phyloP scores from a whole-genome alignment of 1,139 yeast genomes.

The Taiozyma onychis region DNA sequence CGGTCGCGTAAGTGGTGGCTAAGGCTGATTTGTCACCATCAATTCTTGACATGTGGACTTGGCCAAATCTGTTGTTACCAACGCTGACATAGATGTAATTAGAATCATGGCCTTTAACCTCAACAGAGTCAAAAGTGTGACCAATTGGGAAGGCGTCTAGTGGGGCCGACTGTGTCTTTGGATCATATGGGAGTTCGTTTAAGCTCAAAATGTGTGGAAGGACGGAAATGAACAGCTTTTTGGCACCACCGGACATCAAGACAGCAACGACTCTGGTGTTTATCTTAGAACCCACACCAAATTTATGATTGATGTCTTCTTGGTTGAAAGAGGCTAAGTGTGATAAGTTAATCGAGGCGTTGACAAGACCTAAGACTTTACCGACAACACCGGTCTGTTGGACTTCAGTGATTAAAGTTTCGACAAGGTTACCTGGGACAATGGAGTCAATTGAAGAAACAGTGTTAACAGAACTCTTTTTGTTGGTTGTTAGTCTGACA shows the following conservation, averaged over 20 bases:
- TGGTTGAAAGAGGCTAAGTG: constrained; percentile 51
- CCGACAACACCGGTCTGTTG: constrained; percentile 53
- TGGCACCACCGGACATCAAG: constrained; percentile 48
- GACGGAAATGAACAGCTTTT: constrained; percentile 58
- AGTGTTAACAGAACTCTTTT: constrained; percentile 43
- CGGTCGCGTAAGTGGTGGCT: constrained; percentile 42
- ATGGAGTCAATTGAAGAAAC: constrained; percentile 72
- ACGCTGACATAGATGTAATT: constrained; percentile 52
- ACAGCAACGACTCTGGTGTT: constrained; percentile 69
- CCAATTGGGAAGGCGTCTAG: constrained; percentile 78
- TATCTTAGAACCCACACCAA: constrained; percentile 57
- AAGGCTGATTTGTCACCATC: constrained; percentile 44
- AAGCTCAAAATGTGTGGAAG: constrained; percentile 48
- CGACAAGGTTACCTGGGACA: constrained; percentile 79
- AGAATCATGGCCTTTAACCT: constrained; percentile 53
- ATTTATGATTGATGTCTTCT: constrained; percentile 53
- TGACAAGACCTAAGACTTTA: constrained; percentile 68
- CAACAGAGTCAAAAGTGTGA: constrained; percentile 56
- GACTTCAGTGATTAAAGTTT: constrained; percentile 62
- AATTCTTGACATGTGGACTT: constrained; percentile 68
- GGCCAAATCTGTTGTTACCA: constrained; percentile 55
- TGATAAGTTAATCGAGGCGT: constrained; percentile 64
- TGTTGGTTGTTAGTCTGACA: constrained; percentile 37
- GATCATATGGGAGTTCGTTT: constrained; percentile 15
- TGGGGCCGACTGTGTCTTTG: constrained; percentile 31